phyloP scores from a whole-genome alignment of 257 asterid genomes.

The Thymus quinquecostatus region DNA sequence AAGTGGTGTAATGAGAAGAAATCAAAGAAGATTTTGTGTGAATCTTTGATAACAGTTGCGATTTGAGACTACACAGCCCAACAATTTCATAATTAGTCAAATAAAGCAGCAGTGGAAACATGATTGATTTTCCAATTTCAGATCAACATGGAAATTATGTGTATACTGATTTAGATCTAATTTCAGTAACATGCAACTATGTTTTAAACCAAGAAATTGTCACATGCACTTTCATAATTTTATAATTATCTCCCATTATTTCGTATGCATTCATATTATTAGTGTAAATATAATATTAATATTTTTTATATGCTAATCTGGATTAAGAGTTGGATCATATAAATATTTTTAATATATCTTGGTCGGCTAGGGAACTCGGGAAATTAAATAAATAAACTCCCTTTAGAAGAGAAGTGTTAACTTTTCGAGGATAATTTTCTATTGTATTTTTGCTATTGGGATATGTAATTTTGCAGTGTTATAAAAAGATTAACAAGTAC shows the following conservation, averaged over 20 bases:
- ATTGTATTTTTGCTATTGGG: background rate
- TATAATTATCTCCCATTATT: background rate
- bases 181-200: constrained; percentile 43
- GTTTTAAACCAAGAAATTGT: constrained; percentile 34
- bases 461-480: background rate
- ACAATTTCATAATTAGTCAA: constrained; percentile 20
- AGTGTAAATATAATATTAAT: no score
- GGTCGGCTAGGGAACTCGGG: constrained; percentile 25
- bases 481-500: background rate
- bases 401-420: constrained; percentile 14
- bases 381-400: background rate
- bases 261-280: background rate
- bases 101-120: background rate
- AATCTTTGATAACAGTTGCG: constrained; percentile 2
- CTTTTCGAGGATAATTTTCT: background rate
- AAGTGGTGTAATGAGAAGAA: background rate
- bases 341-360: constrained; percentile 13
- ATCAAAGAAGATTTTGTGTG: constrained; percentile 11
- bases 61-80: constrained; percentile 11
- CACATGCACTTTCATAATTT: constrained; percentile 46
- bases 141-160: constrained; percentile 34
- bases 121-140: constrained; percentile 30
- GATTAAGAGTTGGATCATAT: no score
- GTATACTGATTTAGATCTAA: constrained; percentile 44
- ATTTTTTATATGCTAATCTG: no score